Evolutionary conservation across 192 early-diverging fungal species (phyloP).

Genomic region (Coemansia sp.): DNA sequence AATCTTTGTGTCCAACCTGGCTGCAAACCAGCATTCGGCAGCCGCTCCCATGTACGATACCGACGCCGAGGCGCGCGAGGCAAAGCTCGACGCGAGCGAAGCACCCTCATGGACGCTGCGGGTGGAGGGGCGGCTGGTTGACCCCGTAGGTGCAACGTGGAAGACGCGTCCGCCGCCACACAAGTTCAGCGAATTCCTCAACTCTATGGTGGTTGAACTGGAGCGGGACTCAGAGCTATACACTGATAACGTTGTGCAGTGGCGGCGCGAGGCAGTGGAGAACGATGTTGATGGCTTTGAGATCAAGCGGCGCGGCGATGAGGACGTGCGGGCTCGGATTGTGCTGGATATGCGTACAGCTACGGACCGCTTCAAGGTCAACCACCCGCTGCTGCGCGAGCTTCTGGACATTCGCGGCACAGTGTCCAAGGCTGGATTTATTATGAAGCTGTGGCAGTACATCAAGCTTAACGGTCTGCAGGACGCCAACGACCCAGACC

Average conservation of each 20-base stretch:
- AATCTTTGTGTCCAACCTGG: constrained; percentile 87
- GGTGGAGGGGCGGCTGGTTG: constrained; percentile 85
- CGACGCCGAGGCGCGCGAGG: constrained; percentile 10
- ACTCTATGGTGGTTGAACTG: constrained; percentile 79
- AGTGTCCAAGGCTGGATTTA: constrained; percentile 53
- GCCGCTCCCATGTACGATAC: constrained; percentile 6
- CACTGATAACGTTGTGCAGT: constrained; percentile 58
- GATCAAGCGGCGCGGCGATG: constrained; percentile 87
- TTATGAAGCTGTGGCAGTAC: constrained; percentile 94
- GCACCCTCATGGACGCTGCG: constrained; percentile 88
- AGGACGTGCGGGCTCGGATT: constrained; percentile 77
- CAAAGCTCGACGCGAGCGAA: constrained; percentile 44
- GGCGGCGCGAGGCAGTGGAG: constrained; percentile 35
- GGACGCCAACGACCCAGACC: constrained; percentile 82
- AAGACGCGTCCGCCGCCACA: constrained; percentile 57
- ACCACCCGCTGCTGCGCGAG: constrained; percentile 62
- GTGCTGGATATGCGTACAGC: constrained; percentile 73
- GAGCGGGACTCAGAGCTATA: constrained; percentile 74
- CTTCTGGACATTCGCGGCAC: constrained; percentile 69
- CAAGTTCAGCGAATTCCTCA: constrained; percentile 88
- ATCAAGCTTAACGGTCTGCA: constrained; percentile 90
- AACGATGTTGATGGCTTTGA: constrained; percentile 77
- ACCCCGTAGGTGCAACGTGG: constrained; percentile 59
- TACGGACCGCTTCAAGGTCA: constrained; percentile 79
- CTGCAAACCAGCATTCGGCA: constrained; percentile 64